These are phyloP conservation scores for Staphylotrichum tortipilum DNA, from an alignment of 495 filamentous ascomycete species.

Conservation along the genomic window DNA sequence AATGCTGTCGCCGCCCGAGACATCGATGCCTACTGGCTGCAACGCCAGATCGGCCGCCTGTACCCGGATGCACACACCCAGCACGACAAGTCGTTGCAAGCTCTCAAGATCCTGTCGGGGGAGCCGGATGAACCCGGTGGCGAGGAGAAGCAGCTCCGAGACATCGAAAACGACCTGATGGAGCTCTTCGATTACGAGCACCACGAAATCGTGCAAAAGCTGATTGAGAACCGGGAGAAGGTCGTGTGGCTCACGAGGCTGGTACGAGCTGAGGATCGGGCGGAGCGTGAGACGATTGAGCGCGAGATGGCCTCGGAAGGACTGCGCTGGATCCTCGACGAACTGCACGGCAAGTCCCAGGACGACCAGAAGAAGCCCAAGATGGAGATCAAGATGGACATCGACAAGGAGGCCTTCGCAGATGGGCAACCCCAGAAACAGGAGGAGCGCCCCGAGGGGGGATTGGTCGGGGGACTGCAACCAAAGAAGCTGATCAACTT, in stretches of 20 bases:
- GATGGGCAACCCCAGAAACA: conserved; percentile 34
- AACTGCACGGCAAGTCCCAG: conserved; percentile 54
- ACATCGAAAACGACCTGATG: conserved; percentile 97
- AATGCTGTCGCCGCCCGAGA: conserved; percentile 67
- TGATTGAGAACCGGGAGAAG: conserved; percentile 87
- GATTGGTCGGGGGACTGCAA: conserved; percentile 75
- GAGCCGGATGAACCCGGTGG: conserved; percentile 60
- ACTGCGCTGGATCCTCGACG: conserved; percentile 77
- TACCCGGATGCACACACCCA: conserved; percentile 87
- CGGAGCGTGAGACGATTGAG: conserved; percentile 70
- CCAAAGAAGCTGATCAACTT: conserved; percentile 82
- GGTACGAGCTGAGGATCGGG: conserved; percentile 71
- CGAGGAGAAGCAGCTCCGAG: conserved; percentile 71
- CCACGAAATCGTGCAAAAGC: conserved; percentile 81
- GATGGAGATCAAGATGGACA: conserved; percentile 87
- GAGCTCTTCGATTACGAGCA: conserved; percentile 97
- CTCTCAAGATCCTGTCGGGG: conserved; percentile 70
- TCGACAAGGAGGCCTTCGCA: conserved; percentile 61
- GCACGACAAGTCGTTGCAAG: conserved; percentile 76
- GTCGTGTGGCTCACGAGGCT: conserved; percentile 92
- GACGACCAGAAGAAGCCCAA: conserved; percentile 56
- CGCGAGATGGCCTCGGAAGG: conserved; percentile 83
- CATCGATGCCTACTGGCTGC: conserved; percentile 96
- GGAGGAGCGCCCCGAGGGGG: conserved; percentile 46
- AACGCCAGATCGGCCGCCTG: conserved; percentile 78